A percentile compares a stretch with the other conserved stretches of the same genome.
phyloP scores from a whole-genome alignment of 1,284 basidiomycete species.

The Ganoderma lucidum region DNA sequence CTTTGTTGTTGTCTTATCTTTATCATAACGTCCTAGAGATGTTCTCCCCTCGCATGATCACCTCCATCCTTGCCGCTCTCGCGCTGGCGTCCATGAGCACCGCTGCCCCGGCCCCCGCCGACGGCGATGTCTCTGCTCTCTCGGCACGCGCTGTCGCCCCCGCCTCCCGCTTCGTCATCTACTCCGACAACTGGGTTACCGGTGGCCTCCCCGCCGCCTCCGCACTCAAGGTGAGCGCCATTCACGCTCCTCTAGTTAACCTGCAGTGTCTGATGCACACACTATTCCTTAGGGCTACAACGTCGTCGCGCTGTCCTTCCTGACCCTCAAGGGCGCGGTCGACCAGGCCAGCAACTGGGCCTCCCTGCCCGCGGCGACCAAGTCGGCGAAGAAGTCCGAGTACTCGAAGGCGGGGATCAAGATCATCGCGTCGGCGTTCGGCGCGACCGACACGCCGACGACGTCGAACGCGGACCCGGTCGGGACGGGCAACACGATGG shows the following conservation, averaged over 20 bases:
- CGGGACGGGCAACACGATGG: constrained; percentile 53
- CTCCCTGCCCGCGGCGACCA: constrained; percentile 27
- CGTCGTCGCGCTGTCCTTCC: constrained; percentile 28
- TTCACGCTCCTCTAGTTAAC: too few relatives aligned
- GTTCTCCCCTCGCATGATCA: constrained; percentile 30
- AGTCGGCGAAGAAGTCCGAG: constrained; percentile 47
- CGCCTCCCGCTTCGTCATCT: constrained; percentile 29
- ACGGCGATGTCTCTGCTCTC: constrained; percentile 11
- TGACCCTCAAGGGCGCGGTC: constrained; percentile 18
- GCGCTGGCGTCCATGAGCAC: constrained; percentile 28
- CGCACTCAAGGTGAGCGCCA: constrained; percentile 14
- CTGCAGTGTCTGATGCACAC: too few relatives aligned
- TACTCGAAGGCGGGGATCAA: constrained; percentile 55
- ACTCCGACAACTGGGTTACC: constrained; percentile 26
- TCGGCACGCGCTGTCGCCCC: constrained; percentile 20
- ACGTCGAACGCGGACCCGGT: constrained; percentile 49
- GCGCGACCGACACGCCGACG: constrained; percentile 59
- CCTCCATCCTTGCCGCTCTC: constrained; percentile 25
- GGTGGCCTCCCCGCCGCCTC: constrained; percentile 21
- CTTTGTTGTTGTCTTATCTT: constrained; percentile 13
- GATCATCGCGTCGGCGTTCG: constrained; percentile 56
- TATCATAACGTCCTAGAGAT: constrained; percentile 23
- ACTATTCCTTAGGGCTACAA: constrained; percentile 20
- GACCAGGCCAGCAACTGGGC: constrained; percentile 26
- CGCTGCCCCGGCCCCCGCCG: constrained; percentile 18